Base-by-base conservation (phyloP, 306 rosid genomes). In the Ormosia semicastrata region DNA sequence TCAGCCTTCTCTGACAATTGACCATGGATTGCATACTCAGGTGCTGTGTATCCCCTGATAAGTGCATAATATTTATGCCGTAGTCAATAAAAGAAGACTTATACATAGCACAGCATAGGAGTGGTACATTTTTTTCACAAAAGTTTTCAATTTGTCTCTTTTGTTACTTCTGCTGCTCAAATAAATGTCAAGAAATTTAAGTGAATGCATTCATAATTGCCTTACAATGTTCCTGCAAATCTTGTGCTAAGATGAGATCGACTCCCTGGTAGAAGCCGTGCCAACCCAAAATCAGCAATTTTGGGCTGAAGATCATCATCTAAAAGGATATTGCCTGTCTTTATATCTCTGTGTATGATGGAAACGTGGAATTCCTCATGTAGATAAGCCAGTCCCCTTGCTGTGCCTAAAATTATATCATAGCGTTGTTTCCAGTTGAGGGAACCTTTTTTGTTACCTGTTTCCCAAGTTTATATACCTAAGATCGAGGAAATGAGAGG, bases 161-260 rank as follows among this genome's bases (percentile, higher is more conserved):
- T 17, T 58, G 2, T 7, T 5, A 36, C n/a, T 3, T 37, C 3
- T 62, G 17, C 13, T 66, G 33, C 33, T 40, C 3, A 50, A 77
- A 62, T 77, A 63, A 41, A 77, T 33, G 66, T 32, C 37, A 66
- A 58, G 29, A 62, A 54, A 34, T 8, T 65, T 12, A 64, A 73
- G 64, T 34, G 54, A 76, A 14, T 60, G 64, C 40, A 66, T 24
- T 5, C 59, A 59, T 43, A 43, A 43, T 66, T 30, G 13, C 29
- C 96, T 88, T 80, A 91, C 96, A 89, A 74, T 79, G 96, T 91
- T 86, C 96, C 92, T 11, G 96, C 96, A 85, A 91, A 84, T 84
- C 81, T 84, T 75, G 96, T 88, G 76, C 88, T 89, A 11, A 91
- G 85, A 87, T 91, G 96, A 60, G 90, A 88, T 57, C 76, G 88